phyloP scores from a whole-genome alignment of 2,329 filamentous ascomycete species.

The Orbilia oligospora region DNA sequence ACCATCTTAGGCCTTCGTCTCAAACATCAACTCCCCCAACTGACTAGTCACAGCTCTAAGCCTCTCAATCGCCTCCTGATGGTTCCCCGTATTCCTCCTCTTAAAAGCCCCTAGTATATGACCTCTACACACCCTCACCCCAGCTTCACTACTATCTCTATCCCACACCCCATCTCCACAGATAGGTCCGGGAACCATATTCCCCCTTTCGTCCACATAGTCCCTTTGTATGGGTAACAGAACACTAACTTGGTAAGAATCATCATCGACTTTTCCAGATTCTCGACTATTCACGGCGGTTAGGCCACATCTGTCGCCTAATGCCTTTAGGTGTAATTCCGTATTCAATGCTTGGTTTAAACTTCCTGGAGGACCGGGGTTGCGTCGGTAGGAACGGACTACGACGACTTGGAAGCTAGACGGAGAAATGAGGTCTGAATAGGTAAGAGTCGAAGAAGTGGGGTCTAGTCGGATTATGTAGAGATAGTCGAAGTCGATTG shows the following conservation, averaged over 20 bases:
- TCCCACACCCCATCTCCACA: constrained; percentile 9
- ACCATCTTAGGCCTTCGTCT: neutral
- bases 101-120: constrained; percentile 57
- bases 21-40: constrained; percentile 53
- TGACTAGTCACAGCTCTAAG: constrained; percentile 24
- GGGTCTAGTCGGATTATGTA: constrained; percentile 58
- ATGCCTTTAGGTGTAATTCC: constrained; percentile 47
- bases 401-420: constrained; percentile 49
- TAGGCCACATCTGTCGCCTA: constrained; percentile 39
- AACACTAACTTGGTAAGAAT: constrained; percentile 50
- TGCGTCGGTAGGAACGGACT: constrained; percentile 56
- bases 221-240: constrained; percentile 49
- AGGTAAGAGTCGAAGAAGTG: constrained; percentile 36
- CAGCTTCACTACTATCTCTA: neutral
- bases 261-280: constrained; percentile 7
- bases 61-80: constrained; percentile 40
- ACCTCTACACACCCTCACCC: constrained; percentile 41
- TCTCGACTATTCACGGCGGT: constrained; percentile 42
- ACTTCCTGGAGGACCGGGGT: constrained; percentile 37
- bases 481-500: constrained; percentile 57
- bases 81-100: constrained; percentile 44
- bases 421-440: constrained; percentile 30
- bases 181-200: constrained; percentile 16
- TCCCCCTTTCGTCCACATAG: constrained; percentile 49
- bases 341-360: constrained; percentile 58